Evolutionary conservation across 2,329 filamentous ascomycete species (phyloP), one percentile per base, ranked within the genome.

Genomic region (Xylaria digitata): DNA sequence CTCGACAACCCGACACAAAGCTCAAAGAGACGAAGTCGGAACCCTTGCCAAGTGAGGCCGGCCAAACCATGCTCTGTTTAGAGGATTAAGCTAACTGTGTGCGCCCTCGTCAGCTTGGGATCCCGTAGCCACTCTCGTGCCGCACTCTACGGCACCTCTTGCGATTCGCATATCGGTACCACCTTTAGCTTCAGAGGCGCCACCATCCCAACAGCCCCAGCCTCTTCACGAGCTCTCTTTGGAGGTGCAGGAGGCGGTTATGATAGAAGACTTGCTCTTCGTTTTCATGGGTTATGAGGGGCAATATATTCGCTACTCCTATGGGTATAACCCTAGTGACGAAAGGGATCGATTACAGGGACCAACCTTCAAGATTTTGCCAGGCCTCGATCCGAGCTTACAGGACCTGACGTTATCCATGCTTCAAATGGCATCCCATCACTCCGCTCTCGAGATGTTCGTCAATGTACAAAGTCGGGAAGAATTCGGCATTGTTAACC

Each of bases 231-330:
- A 92, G 64, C 81, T 98, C 66, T 89, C 89, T 0, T 82, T 96
- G 32, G 91, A 96, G 71, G 87, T 87, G 2, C 96, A 99, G 78
- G 96, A 99, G 80, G 88, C 89, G 26, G 92, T 89, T 8, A 91
- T 99, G 53, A 84, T 98, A 49, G 94, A 97, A 73, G 96, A 99
- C 74, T 81, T 99, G 17, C 81, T 98, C 42, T 97, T 95, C 76
- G 94, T 97, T 5, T 96, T 98, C 74, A 97, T 99, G 94, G 96
- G 96, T 26, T 97, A 94, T 70, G 96, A 99, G 80, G 96, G 96
- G n/a, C 94, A 97, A 78, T 98, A 98, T 77, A 92, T 99, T 68
- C 92, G 93, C 62, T 98, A 93, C 77, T 87, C 87, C 65, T 91
- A 93, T 71, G 87, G 87, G 8, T 98, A 97, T 78, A 90, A 97